Percentiles rank a stretch among this genome's conserved stretches.
phyloP scores from a whole-genome alignment of 139 green algal genomes.

The Trebouxia sp. region DNA sequence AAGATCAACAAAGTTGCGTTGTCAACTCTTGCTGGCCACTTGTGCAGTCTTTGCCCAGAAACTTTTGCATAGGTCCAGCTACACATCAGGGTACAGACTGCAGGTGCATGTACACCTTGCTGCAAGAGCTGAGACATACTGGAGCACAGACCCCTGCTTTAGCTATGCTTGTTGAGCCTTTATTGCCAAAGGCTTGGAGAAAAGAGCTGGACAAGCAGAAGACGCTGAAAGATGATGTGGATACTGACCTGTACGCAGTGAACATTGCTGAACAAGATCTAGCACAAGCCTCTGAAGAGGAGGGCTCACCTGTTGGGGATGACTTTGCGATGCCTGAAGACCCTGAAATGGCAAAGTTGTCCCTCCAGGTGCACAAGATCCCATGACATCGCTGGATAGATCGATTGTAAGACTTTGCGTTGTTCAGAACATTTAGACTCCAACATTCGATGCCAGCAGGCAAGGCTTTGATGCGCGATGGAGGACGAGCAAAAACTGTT shows the following conservation, averaged over 20 bases:
- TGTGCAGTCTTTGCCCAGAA: no score
- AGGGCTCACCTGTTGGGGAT: background rate
- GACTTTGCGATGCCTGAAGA: background rate
- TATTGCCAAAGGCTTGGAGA: no score
- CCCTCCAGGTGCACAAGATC: background rate
- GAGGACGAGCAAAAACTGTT: background rate
- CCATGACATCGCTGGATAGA: background rate
- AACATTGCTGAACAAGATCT: no score
- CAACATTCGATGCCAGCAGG: no score
- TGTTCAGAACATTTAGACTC: constrained; percentile 16
- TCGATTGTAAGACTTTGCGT: constrained; percentile 16
- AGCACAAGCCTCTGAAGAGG: no score
- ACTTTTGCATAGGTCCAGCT: no score
- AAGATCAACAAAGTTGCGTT: background rate
- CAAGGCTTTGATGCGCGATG: background rate
- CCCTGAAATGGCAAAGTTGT: background rate
- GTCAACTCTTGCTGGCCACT: no score
- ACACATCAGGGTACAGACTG: no score
- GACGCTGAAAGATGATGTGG: no score
- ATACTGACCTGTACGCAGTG: no score
- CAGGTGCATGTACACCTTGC: background rate
- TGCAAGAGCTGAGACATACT: background rate
- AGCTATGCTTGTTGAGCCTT: background rate
- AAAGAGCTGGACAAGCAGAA: no score
- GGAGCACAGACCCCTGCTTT: background rate